These are phyloP conservation scores for Coniochaeta hoffmannii DNA, from an alignment of 2,329 filamentous ascomycete species.

Conservation along the genomic window DNA sequence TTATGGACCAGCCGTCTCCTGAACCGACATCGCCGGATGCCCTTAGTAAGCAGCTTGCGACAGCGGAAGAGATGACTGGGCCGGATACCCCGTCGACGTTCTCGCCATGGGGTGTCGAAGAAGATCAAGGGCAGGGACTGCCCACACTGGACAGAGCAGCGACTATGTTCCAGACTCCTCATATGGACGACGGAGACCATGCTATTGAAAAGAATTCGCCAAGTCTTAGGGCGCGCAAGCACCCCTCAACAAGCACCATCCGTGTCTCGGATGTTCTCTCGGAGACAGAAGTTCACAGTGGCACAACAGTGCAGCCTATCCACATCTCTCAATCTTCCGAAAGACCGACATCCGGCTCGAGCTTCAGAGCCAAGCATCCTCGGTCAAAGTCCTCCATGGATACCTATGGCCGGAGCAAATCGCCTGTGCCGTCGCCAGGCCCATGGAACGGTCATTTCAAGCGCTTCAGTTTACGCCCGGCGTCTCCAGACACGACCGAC, in stretches of 20 bases:
- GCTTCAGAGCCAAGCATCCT: conserved; percentile 6
- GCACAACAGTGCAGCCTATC: not conserved
- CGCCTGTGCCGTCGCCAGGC: conserved; percentile 8
- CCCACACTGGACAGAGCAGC: not conserved
- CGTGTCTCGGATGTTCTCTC: not conserved
- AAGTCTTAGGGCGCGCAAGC: not conserved
- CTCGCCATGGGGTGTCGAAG: conserved; percentile 8
- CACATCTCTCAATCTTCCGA: not conserved
- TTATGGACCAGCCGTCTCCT: conserved; percentile 46
- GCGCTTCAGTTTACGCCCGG: conserved; percentile 16
- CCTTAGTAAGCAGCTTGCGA: conserved; percentile 1
- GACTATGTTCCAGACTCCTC: not conserved
- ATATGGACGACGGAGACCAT: not conserved
- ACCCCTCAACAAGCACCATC: not conserved
- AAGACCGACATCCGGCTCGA: not conserved
- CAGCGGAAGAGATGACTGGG: conserved; percentile 5
- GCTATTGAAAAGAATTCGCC: not conserved
- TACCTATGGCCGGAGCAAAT: conserved; percentile 17
- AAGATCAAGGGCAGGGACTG: not conserved
- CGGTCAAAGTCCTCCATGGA: conserved; percentile 27
- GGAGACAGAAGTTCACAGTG: not conserved
- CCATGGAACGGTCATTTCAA: conserved; percentile 9
- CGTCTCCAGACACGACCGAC: conserved; percentile 10
- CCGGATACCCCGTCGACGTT: conserved; percentile 16
- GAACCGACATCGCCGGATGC: conserved; percentile 10